Percentiles rank a stretch among this genome's conserved stretches.
Conservation (phyloP, 106 monocot species). For the Dioscorea dumetorum region DNA sequence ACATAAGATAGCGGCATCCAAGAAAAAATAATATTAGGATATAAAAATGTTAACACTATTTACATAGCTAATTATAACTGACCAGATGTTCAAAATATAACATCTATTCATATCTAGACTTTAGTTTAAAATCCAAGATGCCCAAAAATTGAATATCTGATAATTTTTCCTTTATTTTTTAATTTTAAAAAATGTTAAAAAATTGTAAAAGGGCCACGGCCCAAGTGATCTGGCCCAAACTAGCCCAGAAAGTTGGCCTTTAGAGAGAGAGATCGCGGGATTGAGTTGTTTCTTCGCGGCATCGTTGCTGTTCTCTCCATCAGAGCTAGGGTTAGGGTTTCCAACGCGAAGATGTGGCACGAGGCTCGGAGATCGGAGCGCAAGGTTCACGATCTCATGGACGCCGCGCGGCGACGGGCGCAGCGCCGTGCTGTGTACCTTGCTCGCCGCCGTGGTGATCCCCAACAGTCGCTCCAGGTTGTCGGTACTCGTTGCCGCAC, state of each 20-base stretch:
- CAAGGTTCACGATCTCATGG: conserved; percentile 98
- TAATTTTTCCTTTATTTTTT: no score
- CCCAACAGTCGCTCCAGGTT: conserved; percentile 86
- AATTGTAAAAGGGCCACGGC: neutral
- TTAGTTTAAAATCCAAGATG: no score
- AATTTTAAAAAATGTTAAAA: no score
- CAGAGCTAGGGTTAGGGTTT: neutral
- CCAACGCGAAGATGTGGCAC: conserved; percentile 74
- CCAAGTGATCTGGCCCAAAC: neutral
- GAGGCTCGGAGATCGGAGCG: conserved; percentile 93
- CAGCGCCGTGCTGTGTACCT: conserved; percentile 80
- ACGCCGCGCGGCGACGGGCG: conserved; percentile 83
- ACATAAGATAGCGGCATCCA: no score
- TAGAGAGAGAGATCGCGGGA: neutral
- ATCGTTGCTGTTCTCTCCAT: neutral
- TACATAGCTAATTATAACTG: no score
- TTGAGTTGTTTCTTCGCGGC: neutral
- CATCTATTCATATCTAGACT: no score
- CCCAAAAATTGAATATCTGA: no score
- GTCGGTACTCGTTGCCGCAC: conserved; percentile 69
- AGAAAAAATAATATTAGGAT: no score
- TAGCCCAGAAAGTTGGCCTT: neutral
- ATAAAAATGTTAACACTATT: no score
- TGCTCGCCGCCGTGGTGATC: conserved; percentile 86
- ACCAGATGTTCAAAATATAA: no score